Evolutionary conservation across 805 yeast species (phyloP).

Genomic region (Schizosaccharomyces japonicus): DNA sequence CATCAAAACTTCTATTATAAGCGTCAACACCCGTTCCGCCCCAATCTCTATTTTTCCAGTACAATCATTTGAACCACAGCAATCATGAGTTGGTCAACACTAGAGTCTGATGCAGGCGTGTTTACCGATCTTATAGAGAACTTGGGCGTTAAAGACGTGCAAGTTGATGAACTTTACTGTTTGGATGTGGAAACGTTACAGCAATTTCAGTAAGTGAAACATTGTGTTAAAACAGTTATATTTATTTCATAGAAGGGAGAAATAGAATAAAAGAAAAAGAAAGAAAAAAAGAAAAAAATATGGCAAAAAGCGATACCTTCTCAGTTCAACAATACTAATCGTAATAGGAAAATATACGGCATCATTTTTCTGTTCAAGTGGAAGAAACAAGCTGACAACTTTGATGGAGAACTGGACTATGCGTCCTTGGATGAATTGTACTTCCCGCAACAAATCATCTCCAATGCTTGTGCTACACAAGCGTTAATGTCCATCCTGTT

Average conservation of each 20-base stretch:
- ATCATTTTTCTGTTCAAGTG: slow-evolving; percentile 41
- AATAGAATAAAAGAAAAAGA: no score
- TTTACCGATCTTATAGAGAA: slow-evolving; percentile 38
- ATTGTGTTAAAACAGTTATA: not conserved
- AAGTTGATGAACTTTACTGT: slow-evolving; percentile 33
- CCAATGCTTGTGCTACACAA: slow-evolving; percentile 54
- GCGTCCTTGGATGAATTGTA: slow-evolving; percentile 20
- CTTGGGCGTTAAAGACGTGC: slow-evolving; percentile 28
- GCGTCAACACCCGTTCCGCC: no score
- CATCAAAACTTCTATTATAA: no score
- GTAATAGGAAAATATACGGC: slow-evolving; percentile 26
- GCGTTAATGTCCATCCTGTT: slow-evolving; percentile 37
- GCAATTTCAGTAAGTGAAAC: slow-evolving; percentile 11
- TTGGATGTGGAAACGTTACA: slow-evolving; percentile 24
- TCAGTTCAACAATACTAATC: no score
- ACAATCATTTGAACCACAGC: not conserved
- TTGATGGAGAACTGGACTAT: slow-evolving; percentile 17
- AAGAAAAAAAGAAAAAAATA: no score
- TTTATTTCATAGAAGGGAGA: no score
- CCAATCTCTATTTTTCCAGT: no score
- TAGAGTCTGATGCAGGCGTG: slow-evolving; percentile 44
- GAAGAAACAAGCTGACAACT: slow-evolving; percentile 19
- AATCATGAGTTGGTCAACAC: slow-evolving; percentile 31
- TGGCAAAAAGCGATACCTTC: no score
- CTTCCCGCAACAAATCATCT: slow-evolving; percentile 40